Evolutionary conservation across 306 rosid genomes (phyloP), one percentile per base, ranked within the genome.

Genomic region (Prinsepia uniflora): DNA sequence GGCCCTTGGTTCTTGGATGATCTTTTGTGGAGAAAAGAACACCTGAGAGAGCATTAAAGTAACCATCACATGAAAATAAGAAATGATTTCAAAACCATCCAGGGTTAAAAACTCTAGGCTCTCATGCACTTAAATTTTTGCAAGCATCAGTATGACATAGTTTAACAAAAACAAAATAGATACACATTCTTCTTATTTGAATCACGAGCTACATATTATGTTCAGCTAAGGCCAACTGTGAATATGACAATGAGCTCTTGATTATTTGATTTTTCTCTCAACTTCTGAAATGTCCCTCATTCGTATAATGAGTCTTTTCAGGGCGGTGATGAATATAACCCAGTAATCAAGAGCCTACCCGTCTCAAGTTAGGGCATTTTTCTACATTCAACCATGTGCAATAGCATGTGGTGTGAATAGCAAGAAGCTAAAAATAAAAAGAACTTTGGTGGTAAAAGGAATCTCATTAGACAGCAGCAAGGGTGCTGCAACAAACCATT

Each of bases 1-100:
- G 97, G 72, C 85, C 96, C 81, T 95, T 95, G 75, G 92, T 95
- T 74, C 96, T 84, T 54, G 92, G 91, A 88, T 95, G 99, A 71
- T 78, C 86, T 81, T 95, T 95, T 52, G 96, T 79, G 72, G 99
- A 91, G 86, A 95, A 91, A 79, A 95, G 83, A 81, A 95, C 90
- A 39, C 99, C 99, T 95, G 77, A 67, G 45, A 83, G 83, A 68
- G 46, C 17, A 50, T 68, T 14, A 65, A 56, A 81, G 52, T 40
- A 41, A 17, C 39, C 63, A 65, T 57, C 44, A 77, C 17, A 75
- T 60, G 45, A 50, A 36, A 22, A 55, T 56, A 55, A 56, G n/a
- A 44, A 22, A 70, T 61, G 48, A 68, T 19, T 47, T 6, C 13
- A 13, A 53, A 61, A 56, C 65, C 18, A 41, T 36, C 17, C 14